Percentiles rank a stretch among this genome's conserved stretches.
Conservation (phyloP, 768 basidiomycete species). For the Suillus clintonianus region DNA sequence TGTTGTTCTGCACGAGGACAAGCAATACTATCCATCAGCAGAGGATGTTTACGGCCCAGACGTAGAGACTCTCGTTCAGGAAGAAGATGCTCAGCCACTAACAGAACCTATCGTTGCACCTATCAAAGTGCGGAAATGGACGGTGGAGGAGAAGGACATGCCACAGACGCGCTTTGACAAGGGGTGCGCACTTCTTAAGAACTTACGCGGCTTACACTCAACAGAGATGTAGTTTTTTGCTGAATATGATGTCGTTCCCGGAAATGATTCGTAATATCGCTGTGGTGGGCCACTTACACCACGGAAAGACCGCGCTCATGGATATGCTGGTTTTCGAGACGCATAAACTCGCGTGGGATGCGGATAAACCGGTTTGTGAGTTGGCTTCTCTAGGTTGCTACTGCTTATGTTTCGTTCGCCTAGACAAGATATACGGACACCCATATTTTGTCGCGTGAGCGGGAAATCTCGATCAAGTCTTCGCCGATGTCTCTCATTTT, state of each 20-base stretch:
- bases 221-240: conserved; percentile 65
- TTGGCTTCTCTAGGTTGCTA: conserved; percentile 12
- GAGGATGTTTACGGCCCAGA: conserved; percentile 89
- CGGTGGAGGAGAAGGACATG: conserved; percentile 92
- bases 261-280: conserved; percentile 97
- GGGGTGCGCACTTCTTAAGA: conserved; percentile 54
- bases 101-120: conserved; percentile 95
- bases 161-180: conserved; percentile 98
- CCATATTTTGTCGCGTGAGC: conserved; percentile 83
- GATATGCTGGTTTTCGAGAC: conserved; percentile 98
- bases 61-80: conserved; percentile 96
- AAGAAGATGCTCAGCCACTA: conserved; percentile 95
- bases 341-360: conserved; percentile 92
- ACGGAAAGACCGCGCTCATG: conserved; percentile 95
- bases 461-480: conserved; percentile 94
- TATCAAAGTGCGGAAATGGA: conserved; percentile 93
- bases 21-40: conserved; percentile 96
- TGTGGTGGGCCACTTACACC: conserved; percentile 94
- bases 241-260: conserved; percentile 89
- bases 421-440: conserved; percentile 97
- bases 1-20: conserved; percentile 93
- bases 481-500: conserved; percentile 94
- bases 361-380: conserved; percentile 77
- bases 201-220: conserved; percentile 6
- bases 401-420: conserved; percentile 19